Percentiles rank a stretch among this genome's conserved stretches.
Evolutionary conservation across 352 stramenopile genomes (phyloP).

Genomic region (Phytophthora cryptogea): DNA sequence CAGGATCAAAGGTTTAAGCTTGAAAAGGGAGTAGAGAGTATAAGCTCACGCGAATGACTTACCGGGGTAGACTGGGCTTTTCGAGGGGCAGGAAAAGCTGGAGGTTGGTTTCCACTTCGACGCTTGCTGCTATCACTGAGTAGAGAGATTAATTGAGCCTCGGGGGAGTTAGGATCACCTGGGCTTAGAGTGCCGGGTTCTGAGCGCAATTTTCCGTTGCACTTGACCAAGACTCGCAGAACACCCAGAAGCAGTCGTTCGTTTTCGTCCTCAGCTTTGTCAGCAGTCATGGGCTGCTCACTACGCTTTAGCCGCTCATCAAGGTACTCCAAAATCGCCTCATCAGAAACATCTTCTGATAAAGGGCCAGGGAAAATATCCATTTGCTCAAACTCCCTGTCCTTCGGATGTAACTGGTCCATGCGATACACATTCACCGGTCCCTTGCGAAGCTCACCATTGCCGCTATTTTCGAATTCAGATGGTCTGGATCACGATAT

Average conservation of each 20-base stretch:
- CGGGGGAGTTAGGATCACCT: slow-evolving; percentile 64
- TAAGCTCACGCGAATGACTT: slow-evolving; percentile 12
- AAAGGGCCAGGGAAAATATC: slow-evolving; percentile 80
- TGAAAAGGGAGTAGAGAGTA: neutral
- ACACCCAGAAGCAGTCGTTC: slow-evolving; percentile 71
- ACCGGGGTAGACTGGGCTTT: slow-evolving; percentile 45
- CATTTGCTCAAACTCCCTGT: slow-evolving; percentile 71
- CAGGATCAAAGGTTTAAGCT: slow-evolving; percentile 1
- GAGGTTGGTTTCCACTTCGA: slow-evolving; percentile 51
- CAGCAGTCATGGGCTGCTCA: slow-evolving; percentile 15
- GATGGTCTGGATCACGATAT: slow-evolving; percentile 39
- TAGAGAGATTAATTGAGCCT: slow-evolving; percentile 67
- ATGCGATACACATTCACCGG: slow-evolving; percentile 82
- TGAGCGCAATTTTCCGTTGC: slow-evolving; percentile 76
- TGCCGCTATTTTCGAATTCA: slow-evolving; percentile 53
- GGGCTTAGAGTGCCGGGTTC: slow-evolving; percentile 39
- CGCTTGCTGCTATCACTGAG: slow-evolving; percentile 73
- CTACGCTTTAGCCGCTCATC: slow-evolving; percentile 58
- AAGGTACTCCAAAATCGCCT: slow-evolving; percentile 70
- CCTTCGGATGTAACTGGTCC: slow-evolving; percentile 75
- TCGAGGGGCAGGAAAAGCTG: slow-evolving; percentile 52
- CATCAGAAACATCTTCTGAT: slow-evolving; percentile 61
- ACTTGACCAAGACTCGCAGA: slow-evolving; percentile 76
- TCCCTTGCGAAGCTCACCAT: slow-evolving; percentile 78
- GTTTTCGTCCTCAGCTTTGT: slow-evolving; percentile 53